phyloP scores from a whole-genome alignment of 257 asterid species.

The Voacanga thouarsii region DNA sequence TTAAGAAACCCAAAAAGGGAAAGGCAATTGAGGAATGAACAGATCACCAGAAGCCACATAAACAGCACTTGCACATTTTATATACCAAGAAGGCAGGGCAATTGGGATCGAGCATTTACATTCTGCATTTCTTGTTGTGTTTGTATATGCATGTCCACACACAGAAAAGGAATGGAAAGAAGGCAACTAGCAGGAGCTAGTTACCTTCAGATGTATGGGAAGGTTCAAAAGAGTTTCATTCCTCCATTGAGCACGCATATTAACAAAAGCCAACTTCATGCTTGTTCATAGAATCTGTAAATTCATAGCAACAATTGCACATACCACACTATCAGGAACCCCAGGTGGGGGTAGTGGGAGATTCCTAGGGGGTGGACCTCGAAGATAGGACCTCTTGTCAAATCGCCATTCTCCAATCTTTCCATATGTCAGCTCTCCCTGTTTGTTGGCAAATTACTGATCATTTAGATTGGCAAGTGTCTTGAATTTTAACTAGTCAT shows the following conservation, averaged over 20 bases:
- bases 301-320: slow-evolving; percentile 20
- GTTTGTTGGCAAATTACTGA: slow-evolving; percentile 14
- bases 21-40: not conserved
- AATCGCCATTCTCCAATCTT: slow-evolving; percentile 97
- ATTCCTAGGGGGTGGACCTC: slow-evolving; percentile 79
- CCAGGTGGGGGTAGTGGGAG: slow-evolving; percentile 90
- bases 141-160: no score
- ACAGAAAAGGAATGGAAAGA: not conserved
- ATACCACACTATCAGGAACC: slow-evolving; percentile 97
- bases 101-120: not conserved
- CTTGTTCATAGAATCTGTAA: not conserved
- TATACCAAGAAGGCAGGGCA: not conserved
- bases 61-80: not conserved
- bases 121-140: not conserved
- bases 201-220: not conserved
- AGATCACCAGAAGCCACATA: not conserved
- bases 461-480: not conserved
- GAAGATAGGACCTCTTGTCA: slow-evolving; percentile 83
- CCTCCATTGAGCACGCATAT: not conserved
- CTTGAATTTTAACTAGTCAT: not conserved
- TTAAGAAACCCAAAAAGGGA: not conserved
- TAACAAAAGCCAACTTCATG: not conserved
- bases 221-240: not conserved
- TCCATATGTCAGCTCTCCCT: slow-evolving; percentile 91
- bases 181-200: not conserved